Percentiles rank a stretch among this genome's conserved stretches.
Evolutionary conservation across 1,284 basidiomycete species (phyloP).

Genomic region (Ustilago hordei): DNA sequence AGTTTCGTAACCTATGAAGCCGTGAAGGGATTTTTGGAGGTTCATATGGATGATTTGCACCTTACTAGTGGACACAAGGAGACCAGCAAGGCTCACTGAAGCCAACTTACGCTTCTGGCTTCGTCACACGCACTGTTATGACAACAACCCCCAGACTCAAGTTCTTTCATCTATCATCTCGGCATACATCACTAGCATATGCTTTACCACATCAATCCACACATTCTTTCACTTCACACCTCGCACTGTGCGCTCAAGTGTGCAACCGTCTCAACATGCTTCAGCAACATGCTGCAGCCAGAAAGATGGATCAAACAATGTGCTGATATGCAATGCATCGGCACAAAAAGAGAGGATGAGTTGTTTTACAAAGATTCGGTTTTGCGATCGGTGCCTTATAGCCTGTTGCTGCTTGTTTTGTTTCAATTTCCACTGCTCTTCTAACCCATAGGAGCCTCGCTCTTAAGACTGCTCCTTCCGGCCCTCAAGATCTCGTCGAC

Average conservation of each 20-base stretch:
- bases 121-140: too few species aligned
- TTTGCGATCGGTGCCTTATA: too few species aligned
- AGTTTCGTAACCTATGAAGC: constrained; percentile 65
- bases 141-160: too few species aligned
- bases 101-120: too few species aligned
- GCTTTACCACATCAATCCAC: too few species aligned
- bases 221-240: background rate
- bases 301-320: background rate
- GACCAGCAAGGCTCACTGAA: constrained; percentile 10
- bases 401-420: background rate
- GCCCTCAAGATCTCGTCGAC: constrained; percentile 96
- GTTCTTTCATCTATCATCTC: background rate
- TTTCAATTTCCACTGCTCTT: background rate
- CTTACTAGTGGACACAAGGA: constrained; percentile 8
- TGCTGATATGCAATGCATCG: background rate
- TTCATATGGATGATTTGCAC: constrained; percentile 43
- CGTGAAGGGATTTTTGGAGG: constrained; percentile 48
- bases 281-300: too few species aligned
- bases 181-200: too few species aligned
- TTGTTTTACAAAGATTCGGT: constrained; percentile 1
- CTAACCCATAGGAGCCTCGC: constrained; percentile 55
- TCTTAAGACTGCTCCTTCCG: constrained; percentile 72
- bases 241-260: background rate
- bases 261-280: too few species aligned
- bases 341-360: too few species aligned